These are phyloP conservation scores for Panellus pusillus DNA, from an alignment of 768 basidiomycete genomes.

Conservation along the genomic window DNA sequence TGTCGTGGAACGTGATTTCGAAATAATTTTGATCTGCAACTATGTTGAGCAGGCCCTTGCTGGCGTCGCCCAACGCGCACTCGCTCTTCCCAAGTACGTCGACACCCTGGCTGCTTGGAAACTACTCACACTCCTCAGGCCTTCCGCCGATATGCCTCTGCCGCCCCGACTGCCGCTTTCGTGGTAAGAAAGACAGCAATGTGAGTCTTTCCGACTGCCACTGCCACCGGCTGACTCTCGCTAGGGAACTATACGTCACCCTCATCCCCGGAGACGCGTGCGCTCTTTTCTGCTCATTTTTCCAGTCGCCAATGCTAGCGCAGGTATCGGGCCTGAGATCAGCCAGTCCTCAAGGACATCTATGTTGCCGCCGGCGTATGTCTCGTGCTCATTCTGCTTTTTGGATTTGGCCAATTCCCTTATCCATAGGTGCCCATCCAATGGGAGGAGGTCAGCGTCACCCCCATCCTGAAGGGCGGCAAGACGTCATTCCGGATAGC, in stretches of 20 bases:
- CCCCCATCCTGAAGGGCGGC: conserved; percentile 89
- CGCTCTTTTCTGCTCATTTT: conserved; percentile 23
- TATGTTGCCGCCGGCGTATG: conserved; percentile 83
- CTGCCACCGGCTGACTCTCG: not conserved
- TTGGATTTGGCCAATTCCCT: conserved; percentile 2
- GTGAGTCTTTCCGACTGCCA: conserved; percentile 48
- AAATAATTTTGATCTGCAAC: conserved; percentile 26
- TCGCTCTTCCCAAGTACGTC: conserved; percentile 48
- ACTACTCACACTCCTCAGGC: conserved; percentile 36
- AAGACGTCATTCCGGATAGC: conserved; percentile 95
- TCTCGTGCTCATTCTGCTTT: not conserved
- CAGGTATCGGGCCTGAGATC: conserved; percentile 99
- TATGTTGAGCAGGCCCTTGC: conserved; percentile 67
- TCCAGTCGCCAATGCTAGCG: conserved; percentile 13
- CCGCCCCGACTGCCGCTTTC: conserved; percentile 85
- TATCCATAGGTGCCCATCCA: conserved; percentile 85
- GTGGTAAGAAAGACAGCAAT: conserved; percentile 83
- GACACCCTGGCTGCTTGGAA: conserved; percentile 1
- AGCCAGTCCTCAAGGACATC: conserved; percentile 93
- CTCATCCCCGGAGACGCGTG: conserved; percentile 96
- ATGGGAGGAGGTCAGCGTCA: conserved; percentile 99
- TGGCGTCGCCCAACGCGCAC: conserved; percentile 54
- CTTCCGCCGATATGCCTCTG: conserved; percentile 67
- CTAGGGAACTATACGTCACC: conserved; percentile 96
- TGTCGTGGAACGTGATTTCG: conserved; percentile 2